Evolutionary conservation across 345 rosid genomes (phyloP), one percentile per base, ranked within the genome.

Genomic region (Sisymbrium altissimum): DNA sequence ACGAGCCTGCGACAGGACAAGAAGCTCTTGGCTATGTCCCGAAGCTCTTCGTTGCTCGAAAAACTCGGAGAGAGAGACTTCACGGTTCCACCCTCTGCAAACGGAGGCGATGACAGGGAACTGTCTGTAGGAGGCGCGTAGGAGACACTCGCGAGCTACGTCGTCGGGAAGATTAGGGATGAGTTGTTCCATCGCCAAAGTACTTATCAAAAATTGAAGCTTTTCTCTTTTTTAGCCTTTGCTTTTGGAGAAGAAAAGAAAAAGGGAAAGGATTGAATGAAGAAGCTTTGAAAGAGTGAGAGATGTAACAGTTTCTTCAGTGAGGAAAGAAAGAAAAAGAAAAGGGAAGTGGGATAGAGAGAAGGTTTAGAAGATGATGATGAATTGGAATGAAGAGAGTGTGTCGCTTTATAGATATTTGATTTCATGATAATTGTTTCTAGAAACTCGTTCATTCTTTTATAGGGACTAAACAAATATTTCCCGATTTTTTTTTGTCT

Each of bases 81-180:
- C 86, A 23, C n/a, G 58, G 74, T 74, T 86, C 97, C 97, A 91
- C 9, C 30, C 46, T 74, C 73, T 91, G 77, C 88, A 86, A 1
- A 84, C 82, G 9, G 93, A 82, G 9, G 83, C 66, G 7, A 80
- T 82, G 0, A 57, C 11, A 0, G 88, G 58, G 64, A 89, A 78
- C 11, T 81, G 81, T n/a, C 66, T 55, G 77, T 83, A 85, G 0
- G 75, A 46, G 2, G 87, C 60, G 14, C 91, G 89, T 17, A 85
- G 67, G 25, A 91, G 79, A 72, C 92, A 88, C 64, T 86, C 84
- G 1, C 86, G 87, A 8, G 87, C 89, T 4, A 86, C 43, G 35
- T 89, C 96, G 23, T 86, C 41, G 1, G 93, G 93, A 38, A 91
- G 85, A 29, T 85, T 82, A 0, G 92, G 94, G 17, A 88, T 84